Evolutionary conservation across 192 early-diverging fungal genomes (phyloP).

Genomic region (Dimargaris xerosporica): DNA sequence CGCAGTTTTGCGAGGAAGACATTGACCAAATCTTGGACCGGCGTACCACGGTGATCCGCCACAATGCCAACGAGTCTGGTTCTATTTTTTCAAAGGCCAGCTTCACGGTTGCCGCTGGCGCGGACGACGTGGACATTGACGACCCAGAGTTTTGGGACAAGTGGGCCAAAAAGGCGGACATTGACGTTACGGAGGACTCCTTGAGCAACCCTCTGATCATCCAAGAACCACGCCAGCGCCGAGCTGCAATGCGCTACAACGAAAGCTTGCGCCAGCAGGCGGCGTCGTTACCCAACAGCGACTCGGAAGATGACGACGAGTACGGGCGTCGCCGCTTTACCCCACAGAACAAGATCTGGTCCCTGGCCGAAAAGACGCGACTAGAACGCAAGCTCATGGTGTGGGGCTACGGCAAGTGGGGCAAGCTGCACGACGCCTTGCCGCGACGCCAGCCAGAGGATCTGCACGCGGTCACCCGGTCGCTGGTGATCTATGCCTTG

Average conservation of each 20-base stretch:
- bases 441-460: slow-evolving; percentile 37
- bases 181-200: slow-evolving; percentile 38
- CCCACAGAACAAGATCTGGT: slow-evolving; percentile 21
- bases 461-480: slow-evolving; percentile 37
- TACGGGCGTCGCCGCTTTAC: neutral
- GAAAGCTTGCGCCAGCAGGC: neutral
- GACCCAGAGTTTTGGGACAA: slow-evolving; percentile 88
- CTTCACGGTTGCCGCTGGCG: slow-evolving; percentile 34
- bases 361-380: slow-evolving; percentile 35
- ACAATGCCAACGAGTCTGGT: slow-evolving; percentile 48
- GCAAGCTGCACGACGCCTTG: slow-evolving; percentile 41
- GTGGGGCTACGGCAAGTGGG: slow-evolving; percentile 44
- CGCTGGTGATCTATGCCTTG: slow-evolving; percentile 32
- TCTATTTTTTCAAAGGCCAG: slow-evolving; percentile 82
- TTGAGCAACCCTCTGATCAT: slow-evolving; percentile 45
- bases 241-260: slow-evolving; percentile 12
- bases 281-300: neutral
- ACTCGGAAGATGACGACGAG: slow-evolving; percentile 8
- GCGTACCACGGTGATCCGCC: slow-evolving; percentile 59
- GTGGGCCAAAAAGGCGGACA: slow-evolving; percentile 57
- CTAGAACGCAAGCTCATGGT: slow-evolving; percentile 47
- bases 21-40: slow-evolving; percentile 73
- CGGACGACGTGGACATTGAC: slow-evolving; percentile 52
- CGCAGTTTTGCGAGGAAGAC: slow-evolving; percentile 70
- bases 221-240: slow-evolving; percentile 45